A percentile compares a stretch with the other conserved stretches of the same genome.
phyloP scores from a whole-genome alignment of 345 rosid genomes.

The Syzygium aqueum region DNA sequence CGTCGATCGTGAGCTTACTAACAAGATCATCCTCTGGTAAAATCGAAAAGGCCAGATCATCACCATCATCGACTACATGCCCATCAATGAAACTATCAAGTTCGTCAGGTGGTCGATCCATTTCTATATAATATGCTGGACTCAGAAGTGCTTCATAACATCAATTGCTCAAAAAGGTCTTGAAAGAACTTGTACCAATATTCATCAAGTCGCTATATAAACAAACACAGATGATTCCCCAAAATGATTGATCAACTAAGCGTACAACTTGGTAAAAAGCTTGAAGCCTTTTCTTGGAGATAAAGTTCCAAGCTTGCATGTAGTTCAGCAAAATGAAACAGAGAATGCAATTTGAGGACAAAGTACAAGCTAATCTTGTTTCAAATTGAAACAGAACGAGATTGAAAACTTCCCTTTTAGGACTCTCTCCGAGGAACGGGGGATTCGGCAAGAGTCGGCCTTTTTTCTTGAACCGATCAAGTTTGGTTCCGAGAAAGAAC shows the following conservation, averaged over 20 bases:
- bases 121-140: constrained; percentile 7
- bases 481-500: not conserved
- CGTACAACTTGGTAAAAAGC: not conserved
- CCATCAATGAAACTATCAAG: constrained; percentile 15
- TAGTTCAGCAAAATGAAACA: not conserved
- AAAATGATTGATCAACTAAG: not conserved
- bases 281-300: not conserved
- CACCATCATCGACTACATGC: not conserved
- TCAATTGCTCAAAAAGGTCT: not conserved
- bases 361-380: not conserved
- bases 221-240: not conserved
- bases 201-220: not conserved
- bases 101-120: constrained; percentile 25
- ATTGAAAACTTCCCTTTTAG: not conserved
- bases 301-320: not conserved
- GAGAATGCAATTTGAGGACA: not conserved
- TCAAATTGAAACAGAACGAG: not conserved
- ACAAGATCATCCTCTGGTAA: constrained; percentile 3
- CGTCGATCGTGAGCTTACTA: not conserved
- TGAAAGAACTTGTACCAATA: not conserved
- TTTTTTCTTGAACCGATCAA: not conserved
- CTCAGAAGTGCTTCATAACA: not conserved
- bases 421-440: not conserved
- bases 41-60: not conserved
- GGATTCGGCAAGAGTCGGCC: not conserved